Percentiles rank a stretch among this genome's conserved stretches.
phyloP scores from a whole-genome alignment of 2,329 filamentous ascomycete genomes.

The Botrytis hyacinthi region DNA sequence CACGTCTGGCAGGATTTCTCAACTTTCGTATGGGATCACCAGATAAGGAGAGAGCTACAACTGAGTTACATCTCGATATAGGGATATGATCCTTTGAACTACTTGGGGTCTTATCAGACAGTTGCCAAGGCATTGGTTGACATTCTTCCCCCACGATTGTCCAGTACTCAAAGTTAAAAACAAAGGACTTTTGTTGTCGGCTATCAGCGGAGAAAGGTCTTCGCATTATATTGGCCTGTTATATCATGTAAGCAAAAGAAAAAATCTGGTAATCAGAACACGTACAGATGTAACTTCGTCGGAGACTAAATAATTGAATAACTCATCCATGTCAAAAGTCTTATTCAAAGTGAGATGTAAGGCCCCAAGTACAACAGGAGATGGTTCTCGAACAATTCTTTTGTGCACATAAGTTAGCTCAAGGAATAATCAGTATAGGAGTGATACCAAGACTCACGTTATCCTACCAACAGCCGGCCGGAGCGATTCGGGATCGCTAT shows the following conservation, averaged over 20 bases:
- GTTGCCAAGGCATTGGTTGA: slow-evolving; percentile 59
- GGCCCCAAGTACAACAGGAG: slow-evolving; percentile 57
- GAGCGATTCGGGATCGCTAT: slow-evolving; percentile 26
- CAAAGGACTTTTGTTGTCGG: slow-evolving; percentile 54
- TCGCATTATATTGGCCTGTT: slow-evolving; percentile 25
- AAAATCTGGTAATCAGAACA: slow-evolving; percentile 27
- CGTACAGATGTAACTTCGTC: slow-evolving; percentile 46
- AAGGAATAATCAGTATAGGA: background rate
- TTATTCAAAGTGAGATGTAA: slow-evolving; percentile 56
- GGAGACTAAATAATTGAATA: slow-evolving; percentile 54
- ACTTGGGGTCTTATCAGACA: slow-evolving; percentile 45
- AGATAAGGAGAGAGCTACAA: slow-evolving; percentile 56
- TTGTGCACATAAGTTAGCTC: background rate
- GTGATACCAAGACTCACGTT: slow-evolving; percentile 22
- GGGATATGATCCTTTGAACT: slow-evolving; percentile 52
- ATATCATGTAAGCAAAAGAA: slow-evolving; percentile 7
- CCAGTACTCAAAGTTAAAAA: slow-evolving; percentile 65
- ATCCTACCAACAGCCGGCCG: slow-evolving; percentile 31
- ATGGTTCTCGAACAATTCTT: slow-evolving; percentile 56
- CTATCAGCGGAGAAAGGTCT: slow-evolving; percentile 38
- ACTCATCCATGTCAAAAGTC: slow-evolving; percentile 61
- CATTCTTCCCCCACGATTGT: slow-evolving; percentile 57
- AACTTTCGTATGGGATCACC: slow-evolving; percentile 51
- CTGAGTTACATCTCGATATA: slow-evolving; percentile 57
- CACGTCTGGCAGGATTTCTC: slow-evolving; percentile 49